Percentiles rank a stretch among this genome's conserved stretches.
Conservation (phyloP, 345 rosid species). For the Hevea brasiliensis region DNA sequence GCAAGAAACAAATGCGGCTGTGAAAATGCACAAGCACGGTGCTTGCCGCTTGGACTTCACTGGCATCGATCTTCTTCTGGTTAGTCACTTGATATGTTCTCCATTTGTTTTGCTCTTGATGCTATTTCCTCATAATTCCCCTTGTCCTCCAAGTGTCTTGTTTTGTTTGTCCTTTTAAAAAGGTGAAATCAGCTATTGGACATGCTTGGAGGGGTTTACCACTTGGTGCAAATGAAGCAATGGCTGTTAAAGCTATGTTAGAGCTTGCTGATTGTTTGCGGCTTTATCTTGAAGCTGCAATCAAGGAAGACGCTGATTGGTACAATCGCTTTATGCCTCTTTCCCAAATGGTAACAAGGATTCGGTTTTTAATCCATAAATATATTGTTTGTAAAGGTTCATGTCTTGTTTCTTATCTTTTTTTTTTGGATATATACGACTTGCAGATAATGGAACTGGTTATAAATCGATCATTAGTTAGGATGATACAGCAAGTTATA, state of each 20-base stretch:
- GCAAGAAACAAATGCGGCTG: slow-evolving; percentile 77
- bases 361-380: neutral
- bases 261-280: slow-evolving; percentile 60
- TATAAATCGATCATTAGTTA: slow-evolving; percentile 51
- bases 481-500: slow-evolving; percentile 58
- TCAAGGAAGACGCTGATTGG: slow-evolving; percentile 73
- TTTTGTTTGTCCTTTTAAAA: slow-evolving; percentile 9
- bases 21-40: slow-evolving; percentile 69
- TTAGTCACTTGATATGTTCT: slow-evolving; percentile 16
- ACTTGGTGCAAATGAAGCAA: slow-evolving; percentile 55
- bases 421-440: slow-evolving; percentile 1
- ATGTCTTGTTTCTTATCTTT: slow-evolving; percentile 5
- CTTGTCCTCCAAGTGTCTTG: neutral
- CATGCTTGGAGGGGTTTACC: slow-evolving; percentile 46
- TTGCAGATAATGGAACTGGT: slow-evolving; percentile 64
- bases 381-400: neutral
- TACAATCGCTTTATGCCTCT: slow-evolving; percentile 74
- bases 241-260: slow-evolving; percentile 60
- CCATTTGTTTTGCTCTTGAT: too few species aligned
- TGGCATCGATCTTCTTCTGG: slow-evolving; percentile 48
- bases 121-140: too few species aligned
- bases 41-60: slow-evolving; percentile 64
- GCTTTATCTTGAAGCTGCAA: slow-evolving; percentile 58
- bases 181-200: slow-evolving; percentile 61
- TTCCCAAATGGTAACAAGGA: slow-evolving; percentile 51